These are phyloP conservation scores for Pseudoturritis turrita DNA, from an alignment of 345 rosid genomes.

Conservation along the genomic window DNA sequence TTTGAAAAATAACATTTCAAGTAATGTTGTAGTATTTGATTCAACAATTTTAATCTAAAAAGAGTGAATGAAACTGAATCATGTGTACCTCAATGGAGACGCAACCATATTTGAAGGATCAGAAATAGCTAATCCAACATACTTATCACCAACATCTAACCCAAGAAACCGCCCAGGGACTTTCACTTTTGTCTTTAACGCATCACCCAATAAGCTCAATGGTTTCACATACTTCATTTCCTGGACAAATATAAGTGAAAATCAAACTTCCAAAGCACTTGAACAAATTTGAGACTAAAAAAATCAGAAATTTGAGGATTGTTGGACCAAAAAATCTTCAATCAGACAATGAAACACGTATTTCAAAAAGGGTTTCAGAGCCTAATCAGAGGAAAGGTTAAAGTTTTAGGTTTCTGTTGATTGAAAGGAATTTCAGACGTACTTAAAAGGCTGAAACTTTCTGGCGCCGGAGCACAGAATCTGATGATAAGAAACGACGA, in stretches of 20 bases:
- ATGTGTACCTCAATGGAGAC: constrained; percentile 51
- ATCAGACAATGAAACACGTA: not conserved
- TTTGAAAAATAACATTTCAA: not conserved
- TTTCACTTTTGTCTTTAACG: constrained; percentile 36
- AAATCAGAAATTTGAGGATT: not conserved
- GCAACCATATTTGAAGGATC: constrained; percentile 53
- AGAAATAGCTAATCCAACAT: constrained; percentile 75
- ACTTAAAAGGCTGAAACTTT: not conserved
- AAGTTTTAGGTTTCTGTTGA: not conserved
- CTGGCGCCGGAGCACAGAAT: not conserved
- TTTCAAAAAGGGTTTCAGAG: not conserved
- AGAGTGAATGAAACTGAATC: not conserved
- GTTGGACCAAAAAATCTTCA: not conserved
- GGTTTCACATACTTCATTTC: constrained; percentile 77
- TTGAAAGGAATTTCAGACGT: not conserved
- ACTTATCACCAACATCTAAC: constrained; percentile 86
- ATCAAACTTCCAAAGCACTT: not conserved
- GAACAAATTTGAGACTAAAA: not conserved
- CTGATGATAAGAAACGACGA: not conserved
- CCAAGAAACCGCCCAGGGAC: constrained; percentile 54
- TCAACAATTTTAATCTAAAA: not conserved
- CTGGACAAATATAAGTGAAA: not conserved
- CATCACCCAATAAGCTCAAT: constrained; percentile 41
- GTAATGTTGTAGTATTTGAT: not conserved
- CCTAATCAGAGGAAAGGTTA: not conserved